These are phyloP conservation scores for Takashimella koratensis DNA, from an alignment of 1,284 basidiomycete genomes.

Conservation along the genomic window DNA sequence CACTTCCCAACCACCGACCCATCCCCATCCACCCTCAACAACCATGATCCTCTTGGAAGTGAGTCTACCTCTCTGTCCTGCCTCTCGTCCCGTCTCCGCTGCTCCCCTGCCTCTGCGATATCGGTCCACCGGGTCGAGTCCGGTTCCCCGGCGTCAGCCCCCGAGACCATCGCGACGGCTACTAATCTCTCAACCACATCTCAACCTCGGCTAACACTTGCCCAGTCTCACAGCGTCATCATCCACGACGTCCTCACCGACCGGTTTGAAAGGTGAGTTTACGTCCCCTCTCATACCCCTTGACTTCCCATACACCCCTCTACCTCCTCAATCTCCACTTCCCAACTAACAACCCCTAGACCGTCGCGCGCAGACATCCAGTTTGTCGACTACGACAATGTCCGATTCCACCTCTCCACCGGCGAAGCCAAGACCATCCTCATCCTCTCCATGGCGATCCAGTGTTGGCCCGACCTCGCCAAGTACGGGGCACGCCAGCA, in stretches of 20 bases:
- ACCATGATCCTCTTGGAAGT: constrained; percentile 71
- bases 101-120: too few species aligned
- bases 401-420: constrained; percentile 88
- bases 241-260: constrained; percentile 89
- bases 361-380: constrained; percentile 87
- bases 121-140: too few species aligned
- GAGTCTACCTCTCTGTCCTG: constrained; percentile 12
- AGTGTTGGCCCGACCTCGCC: constrained; percentile 93
- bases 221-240: constrained; percentile 81
- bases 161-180: too few species aligned
- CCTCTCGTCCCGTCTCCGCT: background rate
- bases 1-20: background rate
- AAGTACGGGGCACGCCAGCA: constrained; percentile 80
- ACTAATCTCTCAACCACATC: constrained; percentile 7
- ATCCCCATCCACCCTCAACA: background rate
- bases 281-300: background rate
- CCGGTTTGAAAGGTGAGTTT: constrained; percentile 74
- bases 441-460: constrained; percentile 91
- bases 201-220: constrained; percentile 5
- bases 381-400: constrained; percentile 97
- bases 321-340: background rate
- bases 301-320: background rate
- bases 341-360: constrained; percentile 50
- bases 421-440: constrained; percentile 73
- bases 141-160: too few species aligned